Evolutionary conservation across 1,284 basidiomycete species (phyloP).

Genomic region (Amylostereum areolatum): DNA sequence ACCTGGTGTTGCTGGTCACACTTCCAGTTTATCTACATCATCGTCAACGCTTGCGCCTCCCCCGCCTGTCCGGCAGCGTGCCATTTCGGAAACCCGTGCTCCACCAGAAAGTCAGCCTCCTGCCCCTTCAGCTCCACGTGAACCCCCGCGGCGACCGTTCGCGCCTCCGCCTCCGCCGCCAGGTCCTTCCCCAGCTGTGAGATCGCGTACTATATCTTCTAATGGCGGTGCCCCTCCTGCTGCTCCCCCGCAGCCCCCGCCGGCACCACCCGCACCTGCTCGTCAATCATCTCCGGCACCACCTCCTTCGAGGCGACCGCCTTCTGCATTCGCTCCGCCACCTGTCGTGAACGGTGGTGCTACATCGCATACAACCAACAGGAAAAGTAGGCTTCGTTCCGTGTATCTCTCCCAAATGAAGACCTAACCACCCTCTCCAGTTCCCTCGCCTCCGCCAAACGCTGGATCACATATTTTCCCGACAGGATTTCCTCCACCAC

Average conservation of each 20-base stretch:
- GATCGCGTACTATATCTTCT: slow-evolving; percentile 17
- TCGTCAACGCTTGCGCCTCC: slow-evolving; percentile 23
- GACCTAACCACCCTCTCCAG: slow-evolving; percentile 29
- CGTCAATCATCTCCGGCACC: slow-evolving; percentile 13
- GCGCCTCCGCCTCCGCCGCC: slow-evolving; percentile 18
- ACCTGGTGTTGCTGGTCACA: slow-evolving; percentile 17
- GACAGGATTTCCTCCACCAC: slow-evolving; percentile 70
- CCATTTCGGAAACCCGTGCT: slow-evolving; percentile 25
- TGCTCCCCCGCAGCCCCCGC: slow-evolving; percentile 15
- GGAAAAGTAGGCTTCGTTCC: slow-evolving; percentile 45
- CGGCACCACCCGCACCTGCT: slow-evolving; percentile 14
- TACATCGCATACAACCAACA: slow-evolving; percentile 15
- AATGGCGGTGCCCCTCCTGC: slow-evolving; percentile 18
- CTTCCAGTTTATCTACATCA: slow-evolving; percentile 1
- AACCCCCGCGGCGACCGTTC: slow-evolving; percentile 9
- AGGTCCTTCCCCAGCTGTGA: slow-evolving; percentile 19
- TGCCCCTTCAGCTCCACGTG: slow-evolving; percentile 17
- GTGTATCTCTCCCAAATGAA: slow-evolving; percentile 1
- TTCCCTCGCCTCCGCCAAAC: slow-evolving; percentile 69
- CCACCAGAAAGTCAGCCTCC: slow-evolving; percentile 3
- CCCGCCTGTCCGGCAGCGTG: slow-evolving; percentile 32
- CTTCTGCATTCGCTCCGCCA: slow-evolving; percentile 13
- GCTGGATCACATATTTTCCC: slow-evolving; percentile 67
- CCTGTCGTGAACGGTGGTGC: slow-evolving; percentile 21
- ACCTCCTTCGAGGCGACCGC: slow-evolving; percentile 18